Base-by-base conservation (phyloP, 805 yeast species). In the Henningerozyma blattae region DNA sequence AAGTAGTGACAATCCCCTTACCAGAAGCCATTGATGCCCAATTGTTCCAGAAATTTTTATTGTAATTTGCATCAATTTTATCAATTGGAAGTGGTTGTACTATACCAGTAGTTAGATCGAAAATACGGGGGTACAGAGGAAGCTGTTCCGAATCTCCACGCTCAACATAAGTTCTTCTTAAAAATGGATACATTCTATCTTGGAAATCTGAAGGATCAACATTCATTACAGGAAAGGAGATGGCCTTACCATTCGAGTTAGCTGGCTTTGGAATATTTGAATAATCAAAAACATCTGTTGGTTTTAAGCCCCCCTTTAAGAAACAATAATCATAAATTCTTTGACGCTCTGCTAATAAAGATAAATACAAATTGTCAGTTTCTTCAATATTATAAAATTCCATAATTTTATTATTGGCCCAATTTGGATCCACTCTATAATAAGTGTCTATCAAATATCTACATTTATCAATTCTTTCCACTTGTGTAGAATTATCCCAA, bases 301-400 rank as follows among this genome's bases (percentile, higher is more conserved):
- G 15, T 12, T 35, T 26, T 12, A 48, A 22, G 9, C 35, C 35
- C 5, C 46, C 47, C 10, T 38, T 25, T 1, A 54, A 24, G 35
- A 55, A 48, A 37, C 59, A 55, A 25, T 44, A 39, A 22, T 52
- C 47, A 34, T 42, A 55, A 18, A 48, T 36, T 34, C 60, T 41
- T 37, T 51, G 34, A 27, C 53, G 40, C 30, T 55, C 60, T 17
- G 45, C 45, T 22, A 45, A 28, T 19, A 45, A 22, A 12, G 48
- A 44, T 4, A 43, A 28, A 13, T 47, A 28, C 16, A 39, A 18
- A 30, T 50, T 38, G 28, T 52, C 54, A 12, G 39, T 15, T n/a
- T 37, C 38, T 15, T 48, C 49, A 18, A 32, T 31, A 6, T 34
- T 16, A 32, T 42, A 38, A 30, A 40, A 46, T n/a, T 35, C 34